Percentiles rank a stretch among this genome's conserved stretches.
Evolutionary conservation across 2,329 filamentous ascomycete species (phyloP).

Genomic region (Hypoxylon sp.): DNA sequence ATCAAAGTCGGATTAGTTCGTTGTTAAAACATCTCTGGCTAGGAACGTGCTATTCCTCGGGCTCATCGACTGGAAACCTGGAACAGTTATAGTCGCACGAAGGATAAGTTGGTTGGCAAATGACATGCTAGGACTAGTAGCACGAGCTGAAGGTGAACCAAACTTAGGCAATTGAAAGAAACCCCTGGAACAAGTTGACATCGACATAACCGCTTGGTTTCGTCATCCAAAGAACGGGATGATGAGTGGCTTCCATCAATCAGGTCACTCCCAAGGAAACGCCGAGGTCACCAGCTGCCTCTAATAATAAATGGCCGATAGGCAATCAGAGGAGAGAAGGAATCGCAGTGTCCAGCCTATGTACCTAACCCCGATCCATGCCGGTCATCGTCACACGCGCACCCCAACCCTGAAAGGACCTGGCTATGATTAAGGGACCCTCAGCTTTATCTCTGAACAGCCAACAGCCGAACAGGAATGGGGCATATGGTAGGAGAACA

Average conservation of each 20-base stretch:
- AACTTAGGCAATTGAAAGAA: conserved; percentile 23
- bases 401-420: conserved; percentile 23
- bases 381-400: conserved; percentile 41
- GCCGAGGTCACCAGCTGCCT: conserved; percentile 32
- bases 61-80: conserved; percentile 21
- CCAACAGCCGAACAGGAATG: conserved; percentile 27
- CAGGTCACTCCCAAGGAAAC: conserved; percentile 6
- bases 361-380: conserved; percentile 14
- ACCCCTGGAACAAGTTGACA: conserved; percentile 24
- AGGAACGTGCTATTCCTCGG: conserved; percentile 23
- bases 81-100: conserved; percentile 19
- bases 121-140: conserved; percentile 25
- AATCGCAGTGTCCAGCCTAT: conserved; percentile 22
- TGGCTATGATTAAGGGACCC: conserved; percentile 14
- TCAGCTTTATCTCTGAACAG: conserved; percentile 29
- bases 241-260: conserved; percentile 27
- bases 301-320: conserved; percentile 41
- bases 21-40: not conserved
- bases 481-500: conserved; percentile 21
- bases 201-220: conserved; percentile 31
- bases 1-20: too few species aligned
- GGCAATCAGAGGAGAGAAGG: conserved; percentile 34
- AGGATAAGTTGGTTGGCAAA: conserved; percentile 25
- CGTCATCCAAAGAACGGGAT: conserved; percentile 22
- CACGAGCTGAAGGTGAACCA: conserved; percentile 42